A percentile compares a stretch with the other conserved stretches of the same genome.
These are phyloP conservation scores for Eustoma russellianum DNA, from an alignment of 257 asterid genomes.

Conservation along the genomic window DNA sequence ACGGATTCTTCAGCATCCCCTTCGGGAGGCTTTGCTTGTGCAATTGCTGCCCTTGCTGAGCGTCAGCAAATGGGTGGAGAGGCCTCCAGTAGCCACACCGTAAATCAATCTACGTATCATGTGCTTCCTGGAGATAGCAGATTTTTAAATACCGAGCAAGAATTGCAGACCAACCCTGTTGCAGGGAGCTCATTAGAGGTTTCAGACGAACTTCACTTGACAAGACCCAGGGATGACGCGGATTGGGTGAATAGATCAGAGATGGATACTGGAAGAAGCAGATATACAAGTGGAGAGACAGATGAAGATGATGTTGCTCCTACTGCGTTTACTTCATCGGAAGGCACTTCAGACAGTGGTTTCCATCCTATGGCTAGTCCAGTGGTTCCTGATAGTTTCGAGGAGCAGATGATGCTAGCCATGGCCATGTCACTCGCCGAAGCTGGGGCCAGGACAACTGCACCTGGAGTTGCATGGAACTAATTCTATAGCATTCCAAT, in stretches of 20 bases:
- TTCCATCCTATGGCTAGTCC: conserved; percentile 33
- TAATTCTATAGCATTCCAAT: conserved; percentile 14
- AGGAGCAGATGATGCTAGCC: conserved; percentile 74
- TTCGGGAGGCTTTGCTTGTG: conserved; percentile 84
- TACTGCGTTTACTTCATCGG: conserved; percentile 19
- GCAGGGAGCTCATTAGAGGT: conserved; percentile 24
- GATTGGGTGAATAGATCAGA: conserved; percentile 33
- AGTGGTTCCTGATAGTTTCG: conserved; percentile 72
- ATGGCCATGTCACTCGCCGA: conserved; percentile 97
- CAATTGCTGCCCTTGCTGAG: conserved; percentile 92
- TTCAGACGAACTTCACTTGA: conserved; percentile 39
- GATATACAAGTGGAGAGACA: conserved; percentile 54
- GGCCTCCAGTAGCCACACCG: conserved; percentile 36
- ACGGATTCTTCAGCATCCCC: conserved; percentile 68
- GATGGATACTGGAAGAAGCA: conserved; percentile 50
- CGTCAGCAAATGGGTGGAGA: conserved; percentile 62
- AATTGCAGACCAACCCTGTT: conserved; percentile 33
- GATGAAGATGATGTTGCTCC: conserved; percentile 30
- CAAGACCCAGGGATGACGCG: conserved; percentile 21
- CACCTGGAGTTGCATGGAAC: conserved; percentile 77
- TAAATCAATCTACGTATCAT: conserved; percentile 24
- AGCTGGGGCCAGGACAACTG: conserved; percentile 51
- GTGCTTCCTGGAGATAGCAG: conserved; percentile 34
- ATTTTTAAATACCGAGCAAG: conserved; percentile 32
- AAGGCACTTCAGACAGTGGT: conserved; percentile 33